Evolutionary conservation across 2,329 filamentous ascomycete genomes (phyloP), one percentile per base, ranked within the genome.

Genomic region (Fusarium sp.): DNA sequence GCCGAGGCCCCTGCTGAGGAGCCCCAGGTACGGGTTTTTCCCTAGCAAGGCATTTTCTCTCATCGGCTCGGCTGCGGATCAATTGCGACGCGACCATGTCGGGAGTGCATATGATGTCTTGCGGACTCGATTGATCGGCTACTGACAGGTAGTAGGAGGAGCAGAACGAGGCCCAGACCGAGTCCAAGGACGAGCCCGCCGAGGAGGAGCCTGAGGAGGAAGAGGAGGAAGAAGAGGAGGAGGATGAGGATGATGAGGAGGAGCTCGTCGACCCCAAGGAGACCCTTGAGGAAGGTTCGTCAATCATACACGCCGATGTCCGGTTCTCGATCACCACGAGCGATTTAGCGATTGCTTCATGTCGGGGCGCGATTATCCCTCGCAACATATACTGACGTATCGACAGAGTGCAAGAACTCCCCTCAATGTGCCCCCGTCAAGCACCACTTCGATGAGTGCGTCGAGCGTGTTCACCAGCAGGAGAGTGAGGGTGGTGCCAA

Each of bases 391-490:
- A 56, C 70, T 72, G 54, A 70, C 69, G 48, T 58, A 56, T 60
- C 31, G 34, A 59, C 79, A 98, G 95, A 97, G 76, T 99, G 95
- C 87, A 87, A 87, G 80, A 88, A 94, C 78, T 93, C 93, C 67
- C 85, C 90, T 78, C 83, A 91, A 79, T 99, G 95, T 82, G 85
- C 89, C 62, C 89, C 90, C 58, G 86, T 87, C 76, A 99, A 98
- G 88, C 94, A 98, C 85, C 95, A 99, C 86, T 98, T 91, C 79
- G 94, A 98, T 70, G 92, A 97, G 82, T 99, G 95, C 79, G 93
- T 94, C 72, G 93, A 97, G 87, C 93, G 95, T 73, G 95, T 99
- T 71, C 73, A 77, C 55, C 69, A 78, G 70, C 76, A 78, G 65
- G 87, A 92, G 74, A 86, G 90, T 71, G 85, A 89, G 67, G 88